Base-by-base conservation (phyloP, 208 protist genomes). In the Crithidia acanthocephali region DNA sequence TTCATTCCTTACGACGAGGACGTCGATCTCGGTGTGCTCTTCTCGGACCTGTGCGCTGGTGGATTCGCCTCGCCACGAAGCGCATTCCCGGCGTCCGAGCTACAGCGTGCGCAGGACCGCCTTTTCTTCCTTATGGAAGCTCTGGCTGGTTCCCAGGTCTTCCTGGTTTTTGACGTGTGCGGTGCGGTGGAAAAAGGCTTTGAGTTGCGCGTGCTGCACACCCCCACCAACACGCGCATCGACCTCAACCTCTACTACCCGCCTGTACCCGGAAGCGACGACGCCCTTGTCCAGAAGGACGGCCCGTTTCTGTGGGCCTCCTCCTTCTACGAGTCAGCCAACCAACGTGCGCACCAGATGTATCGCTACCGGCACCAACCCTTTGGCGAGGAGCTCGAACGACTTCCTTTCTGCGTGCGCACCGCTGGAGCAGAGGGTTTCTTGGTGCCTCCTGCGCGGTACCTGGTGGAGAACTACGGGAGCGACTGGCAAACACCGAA, bases 231-330 rank as follows among this genome's bases (percentile, higher is more conserved):
- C n/a, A 79, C 90, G 16, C 69, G 84, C 30, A 28, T 97, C 30
- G 93, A 97, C 68, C 58, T 95, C 62, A 97, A 97, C 69, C 68
- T 93, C 8, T 96, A 92, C 77, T 97, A 97, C 50, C 72, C 84
- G 1, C 80, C 86, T 0, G 56, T 94, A 1, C 27, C 40, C 5
- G 51, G 23, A 33, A 59, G 53, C 65, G 64, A 74, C 37, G 69
- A 61, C 20, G 68, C 64, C 11, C 51, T 88, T 11, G 81, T 92
- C 32, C 20, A 55, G 3, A 18, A 58, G 2, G 47, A 51, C 8
- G 88, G 84, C 0, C 50, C 64, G 0, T 97, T 95, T 86, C 50
- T 95, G 11, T 97, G 93, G 91, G 77, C 76, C 20, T 84, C 90
- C 11, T 88, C 88, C 0, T 87, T 92, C 63, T 97, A 96, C 58